Evolutionary conservation across 805 yeast species (phyloP), one percentile per base, ranked within the genome.

Genomic region (Candida boleticola): DNA sequence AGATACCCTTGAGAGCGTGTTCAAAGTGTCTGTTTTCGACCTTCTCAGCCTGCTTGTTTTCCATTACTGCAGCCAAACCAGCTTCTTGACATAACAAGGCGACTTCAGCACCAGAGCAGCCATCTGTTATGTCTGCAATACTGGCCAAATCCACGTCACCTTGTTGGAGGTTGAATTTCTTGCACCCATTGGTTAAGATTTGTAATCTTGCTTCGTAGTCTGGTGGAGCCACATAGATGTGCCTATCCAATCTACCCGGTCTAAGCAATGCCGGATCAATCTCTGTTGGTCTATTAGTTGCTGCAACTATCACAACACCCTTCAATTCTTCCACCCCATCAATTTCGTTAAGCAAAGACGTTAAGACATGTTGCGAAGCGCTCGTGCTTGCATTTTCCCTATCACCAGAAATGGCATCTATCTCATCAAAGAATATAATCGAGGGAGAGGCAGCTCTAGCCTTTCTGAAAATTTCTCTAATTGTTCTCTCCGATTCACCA

Each of bases 81-180:
- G 98, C 97, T 61, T 92, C 97, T 60, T 90, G 98, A 53, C 97
- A 88, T 17, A 92, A 61, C 17, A 89, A 72, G 0, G 90, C 95
- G 29, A 93, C 87, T 61, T 93, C 99, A 0, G 98, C 97, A 29
- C 99, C 99, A 0, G 97, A 89, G 55, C 95, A 89, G 0, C 99
- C 98, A 0, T 85, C 92, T 0, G 97, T 86, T 4, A 65, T 54
- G 1, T 52, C 61, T 0, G 95, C 89, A 9, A 88, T 63, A 7
- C 59, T 64, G 1, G 67, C 66, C 19, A 87, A 59, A 19, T 36
- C 43, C 2, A 10, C 19, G 18, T 76, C 76, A 0, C 68, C 64
- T 3, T 53, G 42, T 1, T 47, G 68, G 13, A 85, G 53, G 7
- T 77, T 61, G 76, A 93, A 92, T 37, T 80, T 79, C 30, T 63